Base-by-base conservation (phyloP, 768 basidiomycete genomes). In the Cubamyces sp. region DNA sequence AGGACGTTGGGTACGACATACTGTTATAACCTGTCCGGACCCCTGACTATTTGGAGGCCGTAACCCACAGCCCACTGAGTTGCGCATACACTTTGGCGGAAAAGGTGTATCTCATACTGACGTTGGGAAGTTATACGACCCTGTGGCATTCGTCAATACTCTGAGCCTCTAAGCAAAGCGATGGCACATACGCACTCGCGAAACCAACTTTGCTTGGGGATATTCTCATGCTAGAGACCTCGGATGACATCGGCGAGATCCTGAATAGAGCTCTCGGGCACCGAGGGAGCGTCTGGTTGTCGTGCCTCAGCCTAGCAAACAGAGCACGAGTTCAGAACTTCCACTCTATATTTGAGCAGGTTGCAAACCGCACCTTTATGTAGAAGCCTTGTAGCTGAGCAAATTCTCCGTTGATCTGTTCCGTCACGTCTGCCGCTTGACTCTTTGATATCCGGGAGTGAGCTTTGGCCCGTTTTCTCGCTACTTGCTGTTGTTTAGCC, bases 361-460 rank as follows among this genome's bases (percentile, higher is more conserved):
- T 3, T 16, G 25, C 2, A 26, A 14, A 26, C 25, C 49, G 12
- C 18, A 59, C 57, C 19, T 28, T 59, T 9, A 34, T 19, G 6
- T 51, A 41, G n/a, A 59, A 40, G n/a, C n/a, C 37, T n/a, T 52
- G 57, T 28, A 59, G 49, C 40, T 34, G 57, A 26, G 48, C 49
- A 26, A 59, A 59, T n/a, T 59, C 49, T 3, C 57, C 57, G 42
- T 59, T 59, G 26, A 59, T 59, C 30, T 59, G 49, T 2, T 41
- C 57, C 4, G 57, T 51, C 6, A 43, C 42, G 41, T 59, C 42
- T 19, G 41, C 57, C 1, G 23, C 57, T 26, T 59, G 49, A 14
- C 50, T 45, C 14, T 45, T 41, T 12, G 57, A 43, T 2, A 51
- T 59, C 5, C 41, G 49, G 1, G 49, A 14, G 7, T 51, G 49